Evolutionary conservation across 805 yeast species (phyloP).

Genomic region (Saturnispora halmiae): DNA sequence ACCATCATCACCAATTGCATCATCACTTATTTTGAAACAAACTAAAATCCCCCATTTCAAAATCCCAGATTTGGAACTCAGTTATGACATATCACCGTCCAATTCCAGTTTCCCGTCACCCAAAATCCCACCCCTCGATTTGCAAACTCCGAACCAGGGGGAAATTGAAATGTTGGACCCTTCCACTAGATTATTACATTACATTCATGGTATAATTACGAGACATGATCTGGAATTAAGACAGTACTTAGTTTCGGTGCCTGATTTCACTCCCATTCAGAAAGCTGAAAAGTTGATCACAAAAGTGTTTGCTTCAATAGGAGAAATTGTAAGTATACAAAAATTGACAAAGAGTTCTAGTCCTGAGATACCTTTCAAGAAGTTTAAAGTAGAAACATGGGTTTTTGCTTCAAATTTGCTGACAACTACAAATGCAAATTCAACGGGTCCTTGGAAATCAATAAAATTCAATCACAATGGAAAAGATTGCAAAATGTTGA

Average conservation of each 20-base stretch:
- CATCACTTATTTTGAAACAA: not conserved
- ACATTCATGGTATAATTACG: conserved; percentile 12
- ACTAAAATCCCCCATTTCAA: not conserved
- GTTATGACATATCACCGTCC: conserved; percentile 4
- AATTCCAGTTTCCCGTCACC: conserved; percentile 14
- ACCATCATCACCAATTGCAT: conserved; percentile 10
- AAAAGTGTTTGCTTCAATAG: conserved; percentile 11
- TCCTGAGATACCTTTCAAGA: not conserved
- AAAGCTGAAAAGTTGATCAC: not conserved
- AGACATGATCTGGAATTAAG: conserved; percentile 11
- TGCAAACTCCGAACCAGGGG: not conserved
- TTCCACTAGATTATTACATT: conserved; percentile 12
- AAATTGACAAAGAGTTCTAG: not conserved
- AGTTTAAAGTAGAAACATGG: conserved; percentile 5
- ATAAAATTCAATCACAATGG: conserved; percentile 14
- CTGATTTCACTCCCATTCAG: not conserved
- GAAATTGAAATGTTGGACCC: not conserved
- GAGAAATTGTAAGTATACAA: conserved; percentile 5
- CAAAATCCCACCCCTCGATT: conserved; percentile 5
- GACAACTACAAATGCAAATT: conserved; percentile 2
- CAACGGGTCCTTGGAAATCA: conserved; percentile 12
- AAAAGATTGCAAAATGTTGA: conserved; percentile 26
- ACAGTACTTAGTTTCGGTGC: conserved; percentile 11
- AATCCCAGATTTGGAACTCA: not conserved
- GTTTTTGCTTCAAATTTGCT: conserved; percentile 3